Base-by-base conservation (phyloP, 129 eudicot genomes). In the Chrysanthemum makinoi region DNA sequence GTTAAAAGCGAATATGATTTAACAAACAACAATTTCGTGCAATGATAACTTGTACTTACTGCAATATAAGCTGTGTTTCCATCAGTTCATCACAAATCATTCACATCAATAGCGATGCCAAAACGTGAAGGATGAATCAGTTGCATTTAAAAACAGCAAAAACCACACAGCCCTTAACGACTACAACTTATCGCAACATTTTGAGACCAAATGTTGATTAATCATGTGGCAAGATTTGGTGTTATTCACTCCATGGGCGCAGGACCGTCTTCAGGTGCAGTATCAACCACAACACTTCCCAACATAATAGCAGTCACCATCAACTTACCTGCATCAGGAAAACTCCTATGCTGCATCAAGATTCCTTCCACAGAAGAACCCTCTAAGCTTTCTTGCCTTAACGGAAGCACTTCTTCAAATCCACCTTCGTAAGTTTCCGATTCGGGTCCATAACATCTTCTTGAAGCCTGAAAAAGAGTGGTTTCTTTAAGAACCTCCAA, bases 271-370 rank as follows among this genome's bases (percentile, higher is more conserved):
- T 69, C 81, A 33, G 18, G 62, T 4, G 61, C 59, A 10, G 65
- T 4, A 43, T 76, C 84, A 10, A 33, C 81, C 43, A 66, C 84
- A 15, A 76, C 77, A 68, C 84, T 84, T 66, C 97, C 99, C 69
- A 90, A 46, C 91, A 84, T 83, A 59, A 95, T 72, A 4, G 99
- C 94, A 17, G 88, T 88, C 68, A 95, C 80, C 97, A 90, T 95
- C 80, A 95, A 68, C 85, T 83, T 90, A 49, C 85, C 99, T 0
- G 95, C 99, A 55, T 90, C 99, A 5, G 99, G 87, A 80, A 78
- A 95, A 74, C 86, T 87, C 77, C 84, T 90, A 78, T 95, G 99
- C 83, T 86, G 99, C 99, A 88, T 90, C 75, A 95, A 77, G 48
- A 95, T 84, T 8, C 69, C 85, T 79, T 95, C 99, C 24, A 95